A percentile compares a stretch with the other conserved stretches of the same genome.
Evolutionary conservation across 1,284 basidiomycete species (phyloP).

Genomic region (Gomphus bonarii): DNA sequence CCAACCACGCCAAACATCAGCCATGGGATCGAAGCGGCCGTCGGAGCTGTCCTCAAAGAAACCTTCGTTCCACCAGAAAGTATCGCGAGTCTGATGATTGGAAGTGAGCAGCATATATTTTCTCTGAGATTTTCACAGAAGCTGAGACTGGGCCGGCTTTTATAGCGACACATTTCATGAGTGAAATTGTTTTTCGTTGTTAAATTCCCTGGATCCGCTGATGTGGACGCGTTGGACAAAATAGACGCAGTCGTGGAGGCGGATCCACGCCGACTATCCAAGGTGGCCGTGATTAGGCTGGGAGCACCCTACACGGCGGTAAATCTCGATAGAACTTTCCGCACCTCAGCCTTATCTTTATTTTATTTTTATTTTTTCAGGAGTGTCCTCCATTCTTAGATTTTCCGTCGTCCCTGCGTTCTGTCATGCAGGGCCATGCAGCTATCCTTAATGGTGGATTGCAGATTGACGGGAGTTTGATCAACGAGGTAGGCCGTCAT

Average conservation of each 20-base stretch:
- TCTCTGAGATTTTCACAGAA: no score
- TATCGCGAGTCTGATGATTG: constrained; percentile 35
- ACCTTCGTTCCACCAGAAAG: constrained; percentile 24
- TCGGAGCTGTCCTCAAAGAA: constrained; percentile 28
- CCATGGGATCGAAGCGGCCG: constrained; percentile 37
- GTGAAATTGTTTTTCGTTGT: not conserved
- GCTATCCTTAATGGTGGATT: constrained; percentile 39
- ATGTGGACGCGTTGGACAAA: not conserved
- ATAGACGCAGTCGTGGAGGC: constrained; percentile 41
- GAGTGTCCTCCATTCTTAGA: constrained; percentile 32
- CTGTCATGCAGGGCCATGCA: constrained; percentile 32
- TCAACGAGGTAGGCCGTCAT: constrained; percentile 5
- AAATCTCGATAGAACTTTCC: constrained; percentile 10
- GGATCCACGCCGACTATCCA: constrained; percentile 33
- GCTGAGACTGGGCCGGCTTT: no score
- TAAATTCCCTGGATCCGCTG: no score
- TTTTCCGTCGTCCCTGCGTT: constrained; percentile 31
- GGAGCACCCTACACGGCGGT: constrained; percentile 35
- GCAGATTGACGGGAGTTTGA: constrained; percentile 22
- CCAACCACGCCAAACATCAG: constrained; percentile 43
- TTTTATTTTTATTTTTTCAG: not conserved
- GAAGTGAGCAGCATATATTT: constrained; percentile 32
- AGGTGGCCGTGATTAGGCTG: constrained; percentile 45
- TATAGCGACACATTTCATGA: constrained; percentile 11
- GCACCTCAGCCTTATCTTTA: not conserved